Evolutionary conservation across 352 stramenopile species (phyloP), one percentile per base, ranked within the genome.

Genomic region (Phytophthora palmivora): DNA sequence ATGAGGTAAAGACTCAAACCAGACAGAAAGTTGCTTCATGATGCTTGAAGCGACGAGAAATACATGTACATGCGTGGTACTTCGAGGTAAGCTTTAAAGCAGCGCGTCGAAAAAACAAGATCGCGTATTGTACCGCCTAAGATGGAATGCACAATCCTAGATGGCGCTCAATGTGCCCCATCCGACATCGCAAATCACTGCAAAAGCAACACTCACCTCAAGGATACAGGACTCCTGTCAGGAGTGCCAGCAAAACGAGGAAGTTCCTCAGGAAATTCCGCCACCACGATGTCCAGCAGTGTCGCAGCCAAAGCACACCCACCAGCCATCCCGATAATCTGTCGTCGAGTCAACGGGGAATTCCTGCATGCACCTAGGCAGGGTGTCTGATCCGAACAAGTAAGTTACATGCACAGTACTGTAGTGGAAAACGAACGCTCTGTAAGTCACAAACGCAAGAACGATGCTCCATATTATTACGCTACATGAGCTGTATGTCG

Each of bases 371-470:
- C 30, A 63, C 41, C 9, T 43, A 34, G 4, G 52, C n/a, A 12
- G 37, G 32, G 33, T 70, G 41, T n/a, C 67, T 48, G n/a, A 72
- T 21, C 63, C 63, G 69, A 14, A 63, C 12, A 61, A 9, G 26
- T 8, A 32, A 32, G 4, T 32, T 8, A 32, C 8, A 32, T 4
- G 4, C 4, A 32, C 4, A 32, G 26, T 9, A 32, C 8, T 32
- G 4, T 8, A 4, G 26, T 32, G 26, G 26, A n/a, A n/a, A n/a
- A n/a, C n/a, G n/a, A n/a, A n/a, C n/a, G n/a, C n/a, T n/a, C n/a
- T n/a, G n/a, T n/a, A n/a, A n/a, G n/a, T n/a, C n/a, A n/a, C n/a
- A n/a, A n/a, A n/a, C n/a, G n/a, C n/a, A n/a, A n/a, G n/a, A n/a
- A n/a, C n/a, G n/a, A n/a, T n/a, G n/a, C n/a, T n/a, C n/a, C n/a